phyloP scores from a whole-genome alignment of 306 rosid genomes.

The Lupinus albus region DNA sequence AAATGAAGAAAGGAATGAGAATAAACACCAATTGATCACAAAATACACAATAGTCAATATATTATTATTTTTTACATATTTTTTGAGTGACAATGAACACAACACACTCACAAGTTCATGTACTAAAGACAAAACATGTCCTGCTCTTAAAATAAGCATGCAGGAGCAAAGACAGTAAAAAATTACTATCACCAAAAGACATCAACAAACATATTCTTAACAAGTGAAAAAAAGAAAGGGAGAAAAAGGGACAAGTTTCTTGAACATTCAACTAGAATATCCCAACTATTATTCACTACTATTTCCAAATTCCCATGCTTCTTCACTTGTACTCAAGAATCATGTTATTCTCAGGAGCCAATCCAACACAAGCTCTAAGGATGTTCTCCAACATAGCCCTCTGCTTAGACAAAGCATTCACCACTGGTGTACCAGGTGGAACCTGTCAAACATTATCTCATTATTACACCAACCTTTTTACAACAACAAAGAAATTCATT shows the following conservation, averaged over 20 bases:
- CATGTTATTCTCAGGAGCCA: constrained; percentile 99
- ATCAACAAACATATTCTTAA: constrained; percentile 39
- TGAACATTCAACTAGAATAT: constrained; percentile 17
- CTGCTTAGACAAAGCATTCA: constrained; percentile 97
- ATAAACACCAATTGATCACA: constrained; percentile 13
- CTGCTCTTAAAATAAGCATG: constrained; percentile 42
- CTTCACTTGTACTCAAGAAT: constrained; percentile 97
- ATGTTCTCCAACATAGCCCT: constrained; percentile 98
- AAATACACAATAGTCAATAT: neutral
- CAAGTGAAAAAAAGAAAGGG: neutral
- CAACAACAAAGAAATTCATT: neutral
- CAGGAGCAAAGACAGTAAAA: constrained; percentile 29
- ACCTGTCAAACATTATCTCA: constrained; percentile 51
- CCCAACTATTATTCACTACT: constrained; percentile 6
- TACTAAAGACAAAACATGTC: constrained; percentile 44
- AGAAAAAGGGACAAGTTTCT: neutral
- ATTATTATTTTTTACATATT: neutral
- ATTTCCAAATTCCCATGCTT: constrained; percentile 27
- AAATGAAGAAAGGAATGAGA: neutral
- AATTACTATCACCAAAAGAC: constrained; percentile 41
- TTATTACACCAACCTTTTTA: neutral
- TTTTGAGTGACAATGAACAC: neutral
- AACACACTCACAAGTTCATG: constrained; percentile 35
- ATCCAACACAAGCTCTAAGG: constrained; percentile 92
- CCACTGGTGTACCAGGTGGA: constrained; percentile 98